Base-by-base conservation (phyloP, 768 basidiomycete species). In the Macrolepiota albuminosa region DNA sequence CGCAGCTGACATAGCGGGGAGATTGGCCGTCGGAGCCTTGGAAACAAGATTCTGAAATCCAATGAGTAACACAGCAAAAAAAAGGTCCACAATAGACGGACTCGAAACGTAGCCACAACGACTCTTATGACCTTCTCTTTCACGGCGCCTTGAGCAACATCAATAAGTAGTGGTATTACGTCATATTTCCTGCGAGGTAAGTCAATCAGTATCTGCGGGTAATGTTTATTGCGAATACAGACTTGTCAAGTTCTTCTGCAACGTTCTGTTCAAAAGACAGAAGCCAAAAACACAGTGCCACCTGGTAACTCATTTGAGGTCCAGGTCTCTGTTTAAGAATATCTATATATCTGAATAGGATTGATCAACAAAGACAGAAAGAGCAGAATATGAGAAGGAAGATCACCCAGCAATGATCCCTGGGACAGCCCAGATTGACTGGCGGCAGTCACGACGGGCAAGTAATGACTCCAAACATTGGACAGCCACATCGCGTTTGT, bases 111-210 rank as follows among this genome's bases (percentile, higher is more conserved):
- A 14, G 97, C 93, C 40, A 98, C 80, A 57, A 95, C 86, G 14
- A 98, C 90, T 9, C 97, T 87, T 61, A 93, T 90, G 33, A 99
- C 93, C 73, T 99, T 99, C 76, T 98, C 96, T 72, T 99, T 99
- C 36, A 91, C 89, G 5, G 95, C 95, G 6, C 78, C 83, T 69
- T 95, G 91, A 2, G 94, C 94, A 42, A 93, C 84, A 49, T 88
- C 84, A 36, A 88, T 86, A 42, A 99, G 78, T 26, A 92, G 76
- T 29, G 94, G 91, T 65, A 97, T 87, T 39, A 98, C 81, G 68
- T 96, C 91, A 71, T 87, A 96, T 72, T 88, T 90, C 76, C 95
- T 97, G 64, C 33, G 26, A 54, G 60, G 40, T 26, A 55, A 39
- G 52, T 33, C 45, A 40, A 50, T 56, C 49, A 29, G 26, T 43